A percentile compares a stretch with the other conserved stretches of the same genome.
Evolutionary conservation across 2,329 filamentous ascomycete genomes (phyloP).

Genomic region (Aureobasidium namibiae): DNA sequence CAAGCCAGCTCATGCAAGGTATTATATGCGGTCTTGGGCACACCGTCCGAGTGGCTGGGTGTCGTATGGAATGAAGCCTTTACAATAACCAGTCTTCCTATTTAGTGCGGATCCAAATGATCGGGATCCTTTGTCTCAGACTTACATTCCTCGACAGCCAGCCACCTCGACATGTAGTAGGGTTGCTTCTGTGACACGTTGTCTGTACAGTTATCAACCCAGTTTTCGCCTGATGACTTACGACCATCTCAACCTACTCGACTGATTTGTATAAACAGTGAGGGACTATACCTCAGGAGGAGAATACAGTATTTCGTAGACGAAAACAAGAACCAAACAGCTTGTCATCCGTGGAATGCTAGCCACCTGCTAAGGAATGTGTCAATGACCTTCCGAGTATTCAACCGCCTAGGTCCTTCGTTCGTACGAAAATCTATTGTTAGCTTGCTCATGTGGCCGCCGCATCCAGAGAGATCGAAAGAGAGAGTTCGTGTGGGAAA

Average conservation of each 20-base stretch:
- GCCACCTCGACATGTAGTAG: not conserved
- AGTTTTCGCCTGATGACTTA: no score
- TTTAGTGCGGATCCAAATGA: not conserved
- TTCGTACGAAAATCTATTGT: not conserved
- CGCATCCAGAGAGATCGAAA: not conserved
- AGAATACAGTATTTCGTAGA: no score
- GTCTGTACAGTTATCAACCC: not conserved
- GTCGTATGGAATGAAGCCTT: conserved; percentile 10
- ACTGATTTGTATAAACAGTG: not conserved
- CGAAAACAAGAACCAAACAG: no score
- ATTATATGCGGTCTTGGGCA: conserved; percentile 2
- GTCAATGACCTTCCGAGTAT: not conserved
- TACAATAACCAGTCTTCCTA: not conserved
- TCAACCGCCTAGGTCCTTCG: not conserved
- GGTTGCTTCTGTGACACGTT: not conserved
- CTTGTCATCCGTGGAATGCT: not conserved
- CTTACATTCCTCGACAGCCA: not conserved
- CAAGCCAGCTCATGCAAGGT: conserved; percentile 8
- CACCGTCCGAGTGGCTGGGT: conserved; percentile 4
- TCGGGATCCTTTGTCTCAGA: not conserved
- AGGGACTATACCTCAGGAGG: no score
- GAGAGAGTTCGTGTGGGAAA: not conserved
- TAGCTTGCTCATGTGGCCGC: not conserved
- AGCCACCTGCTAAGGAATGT: not conserved
- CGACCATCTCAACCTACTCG: not conserved